Evolutionary conservation across 163 green algal species (phyloP).

Genomic region (Chlamydomonas reinhardtii): DNA sequence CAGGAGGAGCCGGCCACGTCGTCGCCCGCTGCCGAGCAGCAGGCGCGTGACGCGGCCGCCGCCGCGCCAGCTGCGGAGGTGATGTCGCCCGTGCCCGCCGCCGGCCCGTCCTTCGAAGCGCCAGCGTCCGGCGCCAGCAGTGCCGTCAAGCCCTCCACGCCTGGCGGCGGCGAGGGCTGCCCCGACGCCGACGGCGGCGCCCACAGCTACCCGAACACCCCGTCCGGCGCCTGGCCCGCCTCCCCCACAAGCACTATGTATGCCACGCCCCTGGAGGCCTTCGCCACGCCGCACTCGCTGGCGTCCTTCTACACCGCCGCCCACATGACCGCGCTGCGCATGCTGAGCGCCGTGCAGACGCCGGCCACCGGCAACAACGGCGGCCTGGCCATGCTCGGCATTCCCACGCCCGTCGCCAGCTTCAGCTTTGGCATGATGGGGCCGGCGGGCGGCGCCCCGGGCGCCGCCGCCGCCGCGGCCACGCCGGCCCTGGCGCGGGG

Average conservation of each 20-base stretch:
- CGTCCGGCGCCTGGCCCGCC: not conserved
- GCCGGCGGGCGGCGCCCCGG: too few relatives aligned
- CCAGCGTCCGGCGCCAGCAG: not conserved
- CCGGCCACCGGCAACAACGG: not conserved
- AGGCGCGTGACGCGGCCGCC: too few relatives aligned
- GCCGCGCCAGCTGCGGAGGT: too few relatives aligned
- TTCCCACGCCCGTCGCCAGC: not conserved
- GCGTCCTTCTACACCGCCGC: slow-evolving; percentile 16
- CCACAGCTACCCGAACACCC: slow-evolving; percentile 37
- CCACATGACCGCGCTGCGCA: not conserved
- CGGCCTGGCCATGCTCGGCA: not conserved
- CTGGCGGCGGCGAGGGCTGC: too few relatives aligned
- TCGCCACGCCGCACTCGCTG: slow-evolving; percentile 17
- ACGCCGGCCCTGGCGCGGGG: not conserved
- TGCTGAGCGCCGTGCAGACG: not conserved
- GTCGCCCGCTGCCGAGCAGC: too few relatives aligned
- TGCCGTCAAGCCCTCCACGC: not conserved
- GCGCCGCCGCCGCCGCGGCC: not conserved
- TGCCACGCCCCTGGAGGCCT: slow-evolving; percentile 35
- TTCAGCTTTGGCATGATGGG: slow-evolving; percentile 19
- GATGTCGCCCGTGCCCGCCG: too few relatives aligned
- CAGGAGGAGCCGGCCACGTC: too few relatives aligned
- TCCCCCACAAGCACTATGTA: slow-evolving; percentile 5
- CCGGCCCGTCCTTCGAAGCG: too few relatives aligned
- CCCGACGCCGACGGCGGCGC: too few relatives aligned